Base-by-base conservation (phyloP, 78 protist species). In the Salpingoeca rosetta region DNA sequence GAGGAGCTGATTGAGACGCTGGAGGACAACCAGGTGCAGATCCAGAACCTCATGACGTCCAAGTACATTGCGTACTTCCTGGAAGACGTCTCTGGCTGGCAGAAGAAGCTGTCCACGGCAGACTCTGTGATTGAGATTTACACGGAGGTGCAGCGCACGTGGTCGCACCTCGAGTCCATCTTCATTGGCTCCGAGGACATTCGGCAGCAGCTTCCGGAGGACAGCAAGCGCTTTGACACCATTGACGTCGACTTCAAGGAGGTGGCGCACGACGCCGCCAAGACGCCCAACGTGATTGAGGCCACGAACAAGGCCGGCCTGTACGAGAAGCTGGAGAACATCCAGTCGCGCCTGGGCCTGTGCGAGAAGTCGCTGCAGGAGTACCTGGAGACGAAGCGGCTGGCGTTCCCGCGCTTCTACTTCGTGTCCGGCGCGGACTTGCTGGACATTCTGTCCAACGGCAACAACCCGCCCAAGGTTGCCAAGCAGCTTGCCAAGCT, bases 361-460 rank as follows among this genome's bases (percentile, higher is more conserved):
- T 95, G 98, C 85, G 95, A 94, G 88, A 94, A 94, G 85, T 25
- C 90, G 25, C 92, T 96, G 28, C 45, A 77, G 27, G 91, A 88
- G 65, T 96, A 96, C 84, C 93, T 96, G 36, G 98, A 96, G 80
- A 89, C 90, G 31, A 94, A 96, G 88, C 84, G 94, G 35, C 85
- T 85, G 28, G 91, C 90, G 36, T 96, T 94, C 89, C 96, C 98
- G 10, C 91, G 98, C 42, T 96, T 96, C 92, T 96, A 93, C 91
- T 96, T 96, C 89, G 81, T 93, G 37, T 90, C 96, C 1, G 1
- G 77, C 36, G 82, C 88, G 28, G 96, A 92, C 43, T 89, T 94
- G 75, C 87, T 96, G 83, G 95, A 94, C 88, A 94, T 96, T 82
- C 90, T 96, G 17, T 92, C 96, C 36, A 94, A 94, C 44, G 95